A percentile compares a stretch with the other conserved stretches of the same genome.
Conservation (phyloP, 139 green algal genomes). For the Chlamydomonas incerta region DNA sequence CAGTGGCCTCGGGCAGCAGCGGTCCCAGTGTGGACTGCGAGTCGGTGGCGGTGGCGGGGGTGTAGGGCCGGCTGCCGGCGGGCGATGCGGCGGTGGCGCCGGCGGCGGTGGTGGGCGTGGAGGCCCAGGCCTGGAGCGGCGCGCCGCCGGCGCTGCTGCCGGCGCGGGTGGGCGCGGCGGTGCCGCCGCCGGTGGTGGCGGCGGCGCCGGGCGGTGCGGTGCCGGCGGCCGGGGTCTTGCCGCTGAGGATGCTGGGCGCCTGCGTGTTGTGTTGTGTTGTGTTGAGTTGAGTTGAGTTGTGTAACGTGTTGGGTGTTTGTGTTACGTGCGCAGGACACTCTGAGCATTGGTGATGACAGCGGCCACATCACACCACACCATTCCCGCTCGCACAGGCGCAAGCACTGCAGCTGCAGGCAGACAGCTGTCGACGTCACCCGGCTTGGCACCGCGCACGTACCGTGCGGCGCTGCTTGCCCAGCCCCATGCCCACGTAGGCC, state of each 20-base stretch:
- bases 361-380: too few species aligned
- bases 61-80: not conserved
- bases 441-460: too few species aligned
- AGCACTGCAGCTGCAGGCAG: too few species aligned
- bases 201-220: not conserved
- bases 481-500: not conserved
- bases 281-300: too few species aligned
- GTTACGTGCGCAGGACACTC: too few species aligned
- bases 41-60: not conserved
- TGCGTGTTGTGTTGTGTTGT: not conserved
- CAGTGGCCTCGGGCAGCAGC: not conserved
- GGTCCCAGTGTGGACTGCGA: too few species aligned
- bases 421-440: too few species aligned
- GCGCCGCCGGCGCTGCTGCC: too few species aligned
- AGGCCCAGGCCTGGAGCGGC: not conserved
- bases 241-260: conserved; percentile 26
- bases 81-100: not conserved
- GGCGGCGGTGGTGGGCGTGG: not conserved
- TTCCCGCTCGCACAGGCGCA: too few species aligned
- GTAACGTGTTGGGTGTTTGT: too few species aligned
- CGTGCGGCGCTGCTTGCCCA: conserved; percentile 2
- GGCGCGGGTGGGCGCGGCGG: not conserved
- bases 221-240: not conserved
- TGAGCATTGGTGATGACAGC: too few species aligned
- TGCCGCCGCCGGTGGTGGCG: not conserved